Evolutionary conservation across 2,329 filamentous ascomycete species (phyloP).

Genomic region (Colletotrichum viniferum): DNA sequence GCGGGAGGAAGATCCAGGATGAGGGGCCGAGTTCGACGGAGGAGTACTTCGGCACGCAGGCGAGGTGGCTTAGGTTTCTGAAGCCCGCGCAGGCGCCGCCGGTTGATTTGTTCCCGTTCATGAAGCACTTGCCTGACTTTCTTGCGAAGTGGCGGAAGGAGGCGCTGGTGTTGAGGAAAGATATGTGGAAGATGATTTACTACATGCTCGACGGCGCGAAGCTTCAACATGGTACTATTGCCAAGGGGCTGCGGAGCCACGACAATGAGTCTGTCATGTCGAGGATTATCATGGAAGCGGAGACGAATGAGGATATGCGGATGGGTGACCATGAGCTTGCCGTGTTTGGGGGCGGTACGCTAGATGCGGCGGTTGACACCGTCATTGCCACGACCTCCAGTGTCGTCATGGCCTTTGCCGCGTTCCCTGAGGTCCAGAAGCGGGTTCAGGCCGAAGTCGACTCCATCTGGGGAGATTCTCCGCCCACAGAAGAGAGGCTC

Average conservation of each 20-base stretch:
- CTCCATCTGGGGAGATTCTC: constrained; percentile 20
- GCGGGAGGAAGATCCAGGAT: constrained; percentile 23
- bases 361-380: constrained; percentile 13
- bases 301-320: constrained; percentile 25
- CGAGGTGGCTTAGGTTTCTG: constrained; percentile 26
- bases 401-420: constrained; percentile 27
- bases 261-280: constrained; percentile 43
- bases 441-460: constrained; percentile 32
- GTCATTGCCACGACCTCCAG: background rate
- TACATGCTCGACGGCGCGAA: constrained; percentile 40
- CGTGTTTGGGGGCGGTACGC: background rate
- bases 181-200: constrained; percentile 43
- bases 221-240: constrained; percentile 26
- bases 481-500: constrained; percentile 33
- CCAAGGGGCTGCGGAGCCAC: constrained; percentile 37
- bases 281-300: constrained; percentile 41
- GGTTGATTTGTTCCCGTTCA: constrained; percentile 27
- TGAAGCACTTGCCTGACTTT: constrained; percentile 45
- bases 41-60: constrained; percentile 26
- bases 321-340: background rate
- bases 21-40: constrained; percentile 12
- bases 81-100: constrained; percentile 29
- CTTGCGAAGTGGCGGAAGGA: constrained; percentile 53
- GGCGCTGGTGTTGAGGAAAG: constrained; percentile 38
- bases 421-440: constrained; percentile 24